Percentiles rank a stretch among this genome's conserved stretches.
Conservation (phyloP, 225 moss, liverwort and hornwort species). For the Bryum argenteum region DNA sequence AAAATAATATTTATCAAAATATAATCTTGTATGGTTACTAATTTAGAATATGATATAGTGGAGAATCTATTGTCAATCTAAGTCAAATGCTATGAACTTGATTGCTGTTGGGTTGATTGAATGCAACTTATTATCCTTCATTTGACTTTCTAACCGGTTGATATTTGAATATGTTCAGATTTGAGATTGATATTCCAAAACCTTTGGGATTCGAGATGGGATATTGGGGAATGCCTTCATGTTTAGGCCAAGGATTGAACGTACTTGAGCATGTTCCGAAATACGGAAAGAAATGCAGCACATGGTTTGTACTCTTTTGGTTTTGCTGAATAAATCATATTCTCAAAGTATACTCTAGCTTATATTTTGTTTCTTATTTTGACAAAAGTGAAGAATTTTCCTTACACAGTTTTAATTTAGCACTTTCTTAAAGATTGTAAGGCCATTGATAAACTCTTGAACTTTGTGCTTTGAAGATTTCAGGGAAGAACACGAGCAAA, state of each 20-base stretch:
- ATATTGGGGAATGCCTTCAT: conserved; percentile 60
- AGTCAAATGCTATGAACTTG: too few species aligned
- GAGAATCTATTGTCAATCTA: too few species aligned
- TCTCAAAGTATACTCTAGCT: too few species aligned
- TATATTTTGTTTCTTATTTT: background rate
- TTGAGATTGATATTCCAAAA: conserved; percentile 51
- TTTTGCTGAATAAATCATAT: too few species aligned
- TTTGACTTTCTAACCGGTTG: background rate
- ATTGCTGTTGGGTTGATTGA: too few species aligned
- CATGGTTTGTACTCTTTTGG: conserved; percentile 26
- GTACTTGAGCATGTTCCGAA: conserved; percentile 46
- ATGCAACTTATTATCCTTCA: background rate
- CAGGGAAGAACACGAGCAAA: conserved; percentile 45
- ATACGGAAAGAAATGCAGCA: conserved; percentile 38
- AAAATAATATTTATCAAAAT: too few species aligned
- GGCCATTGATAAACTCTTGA: background rate
- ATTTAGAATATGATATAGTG: too few species aligned
- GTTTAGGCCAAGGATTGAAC: conserved; percentile 54
- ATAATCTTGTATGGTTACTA: too few species aligned
- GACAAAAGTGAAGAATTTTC: too few species aligned
- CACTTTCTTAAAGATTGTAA: too few species aligned
- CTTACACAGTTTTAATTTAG: background rate
- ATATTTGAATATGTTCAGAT: conserved; percentile 24
- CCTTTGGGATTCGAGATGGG: conserved; percentile 58
- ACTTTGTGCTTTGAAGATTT: conserved; percentile 1